Base-by-base conservation (phyloP, 2,329 filamentous ascomycete genomes). In the Scopulariopsis brevicaulis region DNA sequence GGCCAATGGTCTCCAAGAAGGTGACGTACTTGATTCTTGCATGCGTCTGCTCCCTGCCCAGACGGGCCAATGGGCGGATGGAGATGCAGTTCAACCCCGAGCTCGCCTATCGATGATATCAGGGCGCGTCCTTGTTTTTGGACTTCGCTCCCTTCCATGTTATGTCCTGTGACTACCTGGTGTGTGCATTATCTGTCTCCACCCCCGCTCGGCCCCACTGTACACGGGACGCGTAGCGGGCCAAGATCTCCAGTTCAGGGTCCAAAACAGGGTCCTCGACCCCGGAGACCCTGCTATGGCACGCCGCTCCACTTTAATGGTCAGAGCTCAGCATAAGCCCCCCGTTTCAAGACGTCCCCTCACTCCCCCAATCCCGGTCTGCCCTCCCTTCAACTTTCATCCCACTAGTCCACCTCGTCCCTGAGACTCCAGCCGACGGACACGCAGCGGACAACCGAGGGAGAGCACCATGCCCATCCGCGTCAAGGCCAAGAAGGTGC, bases 381-480 rank as follows among this genome's bases (percentile, higher is more conserved):
- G 4, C 37, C 18, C 37, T 50, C 46, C 22, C 4, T 22, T 14
- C 20, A 24, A 50, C 22, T 22, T 6, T 24, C 20, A 3, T 20
- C 46, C 24, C 22, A n/a, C 46, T 24, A n/a, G 6, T 50, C 22
- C 46, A 22, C 8, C 46, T 24, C 22, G n/a, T 15, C 46, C 12
- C 18, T 20, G 20, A 50, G 20, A 50, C 20, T 7, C 22, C 43
- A 5, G 2, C 46, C 8, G 46, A 22, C 8, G 22, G 20, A 24
- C 18, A 50, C 20, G 20, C 1, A 22, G 7, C 22, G 11, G 46
- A 50, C 52, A 65, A 71, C 25, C 51, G n/a, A 53, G 6, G 51
- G 18, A 53, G 12, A n/a, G 4, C 51, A 22, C 53, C 73, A 81
- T 54, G 65, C 20, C 61, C 61, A 54, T 54, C 60, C 59, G 55